Conservation (phyloP, 345 rosid genomes). For the Acer yangbiense region DNA sequence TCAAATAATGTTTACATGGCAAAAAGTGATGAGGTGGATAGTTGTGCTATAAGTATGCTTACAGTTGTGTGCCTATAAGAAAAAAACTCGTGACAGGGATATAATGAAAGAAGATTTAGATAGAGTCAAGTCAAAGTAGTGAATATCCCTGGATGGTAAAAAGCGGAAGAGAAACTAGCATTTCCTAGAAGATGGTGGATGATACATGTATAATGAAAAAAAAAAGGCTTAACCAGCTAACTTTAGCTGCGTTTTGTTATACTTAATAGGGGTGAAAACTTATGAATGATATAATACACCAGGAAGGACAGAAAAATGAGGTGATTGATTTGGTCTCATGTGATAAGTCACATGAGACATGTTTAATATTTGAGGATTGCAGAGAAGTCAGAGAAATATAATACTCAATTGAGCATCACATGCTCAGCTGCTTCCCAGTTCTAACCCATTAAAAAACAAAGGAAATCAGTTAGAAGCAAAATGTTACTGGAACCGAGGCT, state of each 20-base stretch:
- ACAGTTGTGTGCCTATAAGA: too few relatives aligned
- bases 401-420: constrained; percentile 42
- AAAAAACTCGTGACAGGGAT: background rate
- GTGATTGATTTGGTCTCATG: constrained; percentile 43
- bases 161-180: constrained; percentile 16
- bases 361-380: constrained; percentile 24
- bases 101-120: constrained; percentile 12
- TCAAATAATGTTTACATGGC: too few relatives aligned
- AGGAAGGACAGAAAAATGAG: constrained; percentile 25
- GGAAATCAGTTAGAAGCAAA: constrained; percentile 14
- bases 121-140: constrained; percentile 2
- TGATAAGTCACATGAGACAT: constrained; percentile 43
- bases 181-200: constrained; percentile 24
- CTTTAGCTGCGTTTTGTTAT: constrained; percentile 23
- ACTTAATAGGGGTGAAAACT: constrained; percentile 18
- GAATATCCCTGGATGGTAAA: constrained; percentile 12
- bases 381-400: constrained; percentile 30
- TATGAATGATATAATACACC: constrained; percentile 2
- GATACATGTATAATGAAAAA: constrained; percentile 26
- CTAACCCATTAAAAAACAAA: constrained; percentile 29
- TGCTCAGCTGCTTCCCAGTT: constrained; percentile 42
- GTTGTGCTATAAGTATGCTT: too few relatives aligned
- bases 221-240: constrained; percentile 32
- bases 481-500: constrained; percentile 11
- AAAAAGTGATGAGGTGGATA: too few relatives aligned